Conservation (phyloP, 2,329 filamentous ascomycete genomes). For the Trichoderma aggressivum region DNA sequence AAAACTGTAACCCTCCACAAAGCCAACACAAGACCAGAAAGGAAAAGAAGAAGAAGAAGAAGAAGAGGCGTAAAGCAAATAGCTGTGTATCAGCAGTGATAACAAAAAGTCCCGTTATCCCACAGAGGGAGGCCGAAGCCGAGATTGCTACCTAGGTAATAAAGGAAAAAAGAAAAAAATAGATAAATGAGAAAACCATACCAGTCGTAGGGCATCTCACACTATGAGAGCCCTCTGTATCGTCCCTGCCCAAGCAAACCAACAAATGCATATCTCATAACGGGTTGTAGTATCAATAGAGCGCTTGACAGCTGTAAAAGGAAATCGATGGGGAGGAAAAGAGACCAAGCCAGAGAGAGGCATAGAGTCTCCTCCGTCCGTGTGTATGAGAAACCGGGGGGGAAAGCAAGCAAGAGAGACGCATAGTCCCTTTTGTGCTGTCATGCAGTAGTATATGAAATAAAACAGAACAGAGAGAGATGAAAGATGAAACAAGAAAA, state of each 20-base stretch:
- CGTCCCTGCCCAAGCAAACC: not conserved
- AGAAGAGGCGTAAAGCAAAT: not conserved
- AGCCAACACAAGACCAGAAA: not conserved
- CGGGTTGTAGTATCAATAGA: slow-evolving; percentile 13
- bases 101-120: not conserved
- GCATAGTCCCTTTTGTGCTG: slow-evolving; percentile 22
- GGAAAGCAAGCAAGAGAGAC: not conserved
- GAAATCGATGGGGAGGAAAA: not conserved
- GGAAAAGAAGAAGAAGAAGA: not conserved
- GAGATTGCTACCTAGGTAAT: not conserved
- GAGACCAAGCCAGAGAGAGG: not conserved
- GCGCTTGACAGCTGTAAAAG: slow-evolving; percentile 1
- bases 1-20: not conserved
- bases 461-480: slow-evolving; percentile 25
- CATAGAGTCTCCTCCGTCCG: not conserved
- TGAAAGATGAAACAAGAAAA: slow-evolving; percentile 17
- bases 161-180: not conserved
- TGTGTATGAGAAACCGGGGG: not conserved
- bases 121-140: not conserved
- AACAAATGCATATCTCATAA: slow-evolving; percentile 16
- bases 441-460: slow-evolving; percentile 20
- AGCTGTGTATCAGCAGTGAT: not conserved
- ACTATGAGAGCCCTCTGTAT: slow-evolving; percentile 12
- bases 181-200: slow-evolving; percentile 9
- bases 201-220: slow-evolving; percentile 1